These are phyloP conservation scores for Bacterosira constricta DNA, from an alignment of 108 stramenopile species.

Conservation along the genomic window DNA sequence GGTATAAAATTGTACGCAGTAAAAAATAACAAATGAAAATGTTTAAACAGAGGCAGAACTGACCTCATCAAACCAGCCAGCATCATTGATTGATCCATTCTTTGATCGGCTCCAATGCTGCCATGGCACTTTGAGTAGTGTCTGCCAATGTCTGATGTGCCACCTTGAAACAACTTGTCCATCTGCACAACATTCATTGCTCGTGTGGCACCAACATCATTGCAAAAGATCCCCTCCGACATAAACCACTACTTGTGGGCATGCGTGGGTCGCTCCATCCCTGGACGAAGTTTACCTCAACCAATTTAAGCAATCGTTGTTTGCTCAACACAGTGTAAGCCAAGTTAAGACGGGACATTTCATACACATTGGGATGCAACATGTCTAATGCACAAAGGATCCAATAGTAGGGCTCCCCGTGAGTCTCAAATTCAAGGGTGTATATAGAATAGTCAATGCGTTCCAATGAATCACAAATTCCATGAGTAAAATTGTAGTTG, in stretches of 20 bases:
- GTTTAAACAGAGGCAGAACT: too few species aligned
- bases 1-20: too few species aligned
- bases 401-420: slow-evolving; percentile 98
- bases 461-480: slow-evolving; percentile 95
- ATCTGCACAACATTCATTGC: slow-evolving; percentile 90
- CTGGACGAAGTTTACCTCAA: slow-evolving; percentile 68
- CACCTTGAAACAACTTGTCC: slow-evolving; percentile 70
- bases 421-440: slow-evolving; percentile 97
- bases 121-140: slow-evolving; percentile 89
- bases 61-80: too few species aligned
- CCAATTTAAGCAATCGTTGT: slow-evolving; percentile 93
- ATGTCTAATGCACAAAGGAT: slow-evolving; percentile 94
- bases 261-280: slow-evolving; percentile 99
- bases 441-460: slow-evolving; percentile 98
- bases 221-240: slow-evolving; percentile 97
- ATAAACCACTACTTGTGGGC: slow-evolving; percentile 93
- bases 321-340: slow-evolving; percentile 95
- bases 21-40: too few species aligned
- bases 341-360: slow-evolving; percentile 91
- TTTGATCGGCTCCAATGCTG: slow-evolving; percentile 87
- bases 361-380: slow-evolving; percentile 93
- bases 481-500: slow-evolving; percentile 97
- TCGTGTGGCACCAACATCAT: slow-evolving; percentile 94
- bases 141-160: slow-evolving; percentile 59
- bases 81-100: too few species aligned